Evolutionary conservation across 2,329 filamentous ascomycete genomes (phyloP).

Genomic region (Colletotrichum lupini): DNA sequence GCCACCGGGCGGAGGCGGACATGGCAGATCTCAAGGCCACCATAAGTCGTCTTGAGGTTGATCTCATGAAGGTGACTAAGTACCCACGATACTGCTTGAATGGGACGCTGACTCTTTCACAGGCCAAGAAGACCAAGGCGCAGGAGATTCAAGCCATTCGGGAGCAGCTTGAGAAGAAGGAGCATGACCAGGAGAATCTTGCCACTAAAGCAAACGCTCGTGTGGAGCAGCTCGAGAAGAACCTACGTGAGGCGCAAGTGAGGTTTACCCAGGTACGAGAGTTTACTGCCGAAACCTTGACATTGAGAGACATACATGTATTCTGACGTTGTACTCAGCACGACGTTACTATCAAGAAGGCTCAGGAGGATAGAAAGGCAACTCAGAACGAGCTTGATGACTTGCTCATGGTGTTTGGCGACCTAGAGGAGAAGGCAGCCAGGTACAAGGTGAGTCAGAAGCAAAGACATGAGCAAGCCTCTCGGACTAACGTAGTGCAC

Average conservation of each 20-base stretch:
- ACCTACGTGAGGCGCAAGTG: constrained; percentile 43
- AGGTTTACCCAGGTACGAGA: constrained; percentile 34
- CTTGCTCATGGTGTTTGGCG: constrained; percentile 82
- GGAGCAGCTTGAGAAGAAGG: constrained; percentile 46
- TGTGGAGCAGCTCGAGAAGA: constrained; percentile 43
- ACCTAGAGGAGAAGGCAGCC: constrained; percentile 80
- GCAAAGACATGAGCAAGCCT: neutral
- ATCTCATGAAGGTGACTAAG: constrained; percentile 66
- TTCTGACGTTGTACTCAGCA: constrained; percentile 40
- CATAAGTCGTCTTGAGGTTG: constrained; percentile 70
- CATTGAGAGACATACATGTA: neutral
- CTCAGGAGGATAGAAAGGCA: constrained; percentile 70
- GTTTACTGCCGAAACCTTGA: neutral
- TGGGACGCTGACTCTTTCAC: constrained; percentile 38
- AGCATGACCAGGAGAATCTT: constrained; percentile 56
- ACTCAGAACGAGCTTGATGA: constrained; percentile 83
- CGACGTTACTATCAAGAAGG: constrained; percentile 53
- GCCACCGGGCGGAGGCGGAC: constrained; percentile 67
- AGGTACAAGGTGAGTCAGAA: constrained; percentile 75
- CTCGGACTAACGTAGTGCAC: constrained; percentile 26
- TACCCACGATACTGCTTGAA: too few relatives aligned
- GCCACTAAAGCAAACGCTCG: constrained; percentile 48
- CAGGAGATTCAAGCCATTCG: constrained; percentile 69
- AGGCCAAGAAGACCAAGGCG: constrained; percentile 69
- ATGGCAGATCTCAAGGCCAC: constrained; percentile 71